phyloP scores from a whole-genome alignment of 164 flowering plant genomes.

The Sedum album region DNA sequence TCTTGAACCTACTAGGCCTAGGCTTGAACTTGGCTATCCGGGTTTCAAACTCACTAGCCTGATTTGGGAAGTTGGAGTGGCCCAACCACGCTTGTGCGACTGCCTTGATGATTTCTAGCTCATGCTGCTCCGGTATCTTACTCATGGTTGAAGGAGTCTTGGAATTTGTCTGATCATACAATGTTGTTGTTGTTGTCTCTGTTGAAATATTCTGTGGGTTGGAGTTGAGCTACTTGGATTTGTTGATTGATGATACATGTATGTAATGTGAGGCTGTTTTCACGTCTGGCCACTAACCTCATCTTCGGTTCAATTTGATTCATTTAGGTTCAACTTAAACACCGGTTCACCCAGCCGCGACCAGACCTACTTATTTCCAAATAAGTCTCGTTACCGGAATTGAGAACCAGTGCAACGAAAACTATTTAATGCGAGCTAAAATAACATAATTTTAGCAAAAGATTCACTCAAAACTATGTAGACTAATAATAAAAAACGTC shows the following conservation, averaged over 20 bases:
- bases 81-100: constrained; percentile 92
- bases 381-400: too few relatives aligned
- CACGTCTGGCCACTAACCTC: background rate
- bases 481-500: too few relatives aligned
- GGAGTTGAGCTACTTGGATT: background rate
- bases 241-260: background rate
- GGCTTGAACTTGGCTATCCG: constrained; percentile 26
- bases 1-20: constrained; percentile 65
- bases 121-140: constrained; percentile 14
- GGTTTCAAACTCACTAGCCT: constrained; percentile 50
- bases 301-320: background rate
- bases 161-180: background rate
- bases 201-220: background rate
- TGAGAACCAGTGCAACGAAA: too few relatives aligned
- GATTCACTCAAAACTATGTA: too few relatives aligned
- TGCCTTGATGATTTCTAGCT: constrained; percentile 68
- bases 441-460: too few relatives aligned
- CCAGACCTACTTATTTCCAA: background rate
- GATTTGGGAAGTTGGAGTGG: constrained; percentile 34
- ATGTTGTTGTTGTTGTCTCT: background rate
- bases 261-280: constrained; percentile 3
- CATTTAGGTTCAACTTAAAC: background rate
- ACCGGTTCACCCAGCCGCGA: background rate
- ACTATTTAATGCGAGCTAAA: too few relatives aligned
- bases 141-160: background rate